Conservation (phyloP, 2,329 filamentous ascomycete genomes). For the Fusarium buharicum region DNA sequence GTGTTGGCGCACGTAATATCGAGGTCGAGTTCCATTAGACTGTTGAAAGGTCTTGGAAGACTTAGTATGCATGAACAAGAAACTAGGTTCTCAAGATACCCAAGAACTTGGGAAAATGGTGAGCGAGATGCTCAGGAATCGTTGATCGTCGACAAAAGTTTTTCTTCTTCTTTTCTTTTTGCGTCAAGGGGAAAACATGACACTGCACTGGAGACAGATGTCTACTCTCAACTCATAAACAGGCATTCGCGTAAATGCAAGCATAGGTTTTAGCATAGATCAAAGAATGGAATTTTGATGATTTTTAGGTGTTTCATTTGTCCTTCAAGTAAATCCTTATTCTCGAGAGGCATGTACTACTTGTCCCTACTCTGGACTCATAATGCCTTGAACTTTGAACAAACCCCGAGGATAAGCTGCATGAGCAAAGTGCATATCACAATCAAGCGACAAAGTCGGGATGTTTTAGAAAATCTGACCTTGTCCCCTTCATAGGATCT, state of each 20-base stretch:
- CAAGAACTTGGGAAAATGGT: too few species aligned
- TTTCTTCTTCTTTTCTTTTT: not conserved
- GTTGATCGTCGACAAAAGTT: too few species aligned
- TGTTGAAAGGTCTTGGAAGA: too few species aligned
- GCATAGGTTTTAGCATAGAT: not conserved
- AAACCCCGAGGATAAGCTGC: too few species aligned
- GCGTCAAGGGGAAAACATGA: not conserved
- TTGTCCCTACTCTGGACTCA: not conserved
- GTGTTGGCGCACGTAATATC: constrained; percentile 32
- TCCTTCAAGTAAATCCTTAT: not conserved
- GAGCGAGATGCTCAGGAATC: too few species aligned
- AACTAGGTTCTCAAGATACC: too few species aligned
- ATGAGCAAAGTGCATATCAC: too few species aligned
- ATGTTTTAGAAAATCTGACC: not conserved
- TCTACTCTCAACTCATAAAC: not conserved
- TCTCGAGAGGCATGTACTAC: not conserved
- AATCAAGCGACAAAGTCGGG: not conserved
- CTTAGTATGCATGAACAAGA: too few species aligned
- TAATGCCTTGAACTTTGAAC: too few species aligned
- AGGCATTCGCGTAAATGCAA: not conserved
- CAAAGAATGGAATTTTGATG: not conserved
- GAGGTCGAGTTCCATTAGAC: constrained; percentile 34
- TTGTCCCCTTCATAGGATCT: not conserved
- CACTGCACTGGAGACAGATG: not conserved
- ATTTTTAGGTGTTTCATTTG: not conserved